Evolutionary conservation across 139 green algal species (phyloP).

Genomic region (Coelastrella sp.): DNA sequence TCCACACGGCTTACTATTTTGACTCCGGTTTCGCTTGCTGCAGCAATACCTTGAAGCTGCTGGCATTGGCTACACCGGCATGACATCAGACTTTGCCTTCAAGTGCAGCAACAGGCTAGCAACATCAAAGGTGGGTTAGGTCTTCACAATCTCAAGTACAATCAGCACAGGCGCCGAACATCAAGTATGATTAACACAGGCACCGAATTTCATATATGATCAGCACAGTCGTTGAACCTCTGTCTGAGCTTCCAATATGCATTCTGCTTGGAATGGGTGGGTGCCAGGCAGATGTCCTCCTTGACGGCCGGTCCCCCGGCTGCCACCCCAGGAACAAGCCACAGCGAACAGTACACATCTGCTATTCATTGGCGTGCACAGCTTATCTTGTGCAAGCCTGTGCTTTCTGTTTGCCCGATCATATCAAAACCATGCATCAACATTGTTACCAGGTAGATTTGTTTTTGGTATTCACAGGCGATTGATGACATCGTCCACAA

Average conservation of each 20-base stretch:
- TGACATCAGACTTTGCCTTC: constrained; percentile 37
- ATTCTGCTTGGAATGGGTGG: too few species aligned
- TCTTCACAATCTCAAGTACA: background rate
- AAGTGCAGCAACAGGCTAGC: constrained; percentile 29
- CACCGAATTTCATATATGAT: too few species aligned
- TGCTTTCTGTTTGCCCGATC: too few species aligned
- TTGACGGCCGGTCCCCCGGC: too few species aligned
- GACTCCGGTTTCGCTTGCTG: background rate
- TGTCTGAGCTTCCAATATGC: too few species aligned
- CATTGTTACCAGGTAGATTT: background rate
- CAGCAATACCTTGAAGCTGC: constrained; percentile 38
- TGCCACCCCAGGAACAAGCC: too few species aligned
- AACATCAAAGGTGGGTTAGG: background rate
- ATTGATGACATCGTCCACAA: constrained; percentile 20
- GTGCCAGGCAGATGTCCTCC: too few species aligned
- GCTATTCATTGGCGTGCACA: too few species aligned
- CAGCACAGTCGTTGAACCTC: too few species aligned
- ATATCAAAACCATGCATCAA: background rate
- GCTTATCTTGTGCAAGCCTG: too few species aligned
- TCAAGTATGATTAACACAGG: too few species aligned
- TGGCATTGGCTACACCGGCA: constrained; percentile 12
- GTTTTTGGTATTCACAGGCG: background rate
- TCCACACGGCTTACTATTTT: background rate
- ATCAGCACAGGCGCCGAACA: background rate
- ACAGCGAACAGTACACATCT: too few species aligned